A percentile compares a stretch with the other conserved stretches of the same genome.
phyloP scores from a whole-genome alignment of 768 basidiomycete genomes.

The Boletus huronensis region DNA sequence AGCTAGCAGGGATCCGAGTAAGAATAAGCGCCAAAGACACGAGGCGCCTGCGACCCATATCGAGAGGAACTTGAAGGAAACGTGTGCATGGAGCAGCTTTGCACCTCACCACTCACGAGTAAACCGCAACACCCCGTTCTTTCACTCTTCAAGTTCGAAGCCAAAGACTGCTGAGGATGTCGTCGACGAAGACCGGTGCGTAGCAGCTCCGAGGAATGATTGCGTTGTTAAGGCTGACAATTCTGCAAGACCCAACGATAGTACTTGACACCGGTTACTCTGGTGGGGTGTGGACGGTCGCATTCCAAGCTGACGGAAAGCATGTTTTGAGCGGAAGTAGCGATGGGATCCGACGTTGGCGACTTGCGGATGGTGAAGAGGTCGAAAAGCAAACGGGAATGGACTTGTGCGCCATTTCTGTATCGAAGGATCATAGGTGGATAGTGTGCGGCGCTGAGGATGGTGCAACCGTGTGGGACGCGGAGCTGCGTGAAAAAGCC shows the following conservation, averaged over 20 bases:
- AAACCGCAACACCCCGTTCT: neutral
- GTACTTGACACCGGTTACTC: neutral
- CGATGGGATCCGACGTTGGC: neutral
- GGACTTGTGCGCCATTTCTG: neutral
- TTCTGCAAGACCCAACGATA: neutral
- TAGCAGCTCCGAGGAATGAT: neutral
- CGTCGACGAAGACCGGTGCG: neutral
- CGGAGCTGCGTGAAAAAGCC: neutral
- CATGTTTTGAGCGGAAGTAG: neutral
- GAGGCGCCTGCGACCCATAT: neutral
- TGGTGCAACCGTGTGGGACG: neutral
- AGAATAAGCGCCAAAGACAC: neutral
- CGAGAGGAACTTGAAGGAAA: no score
- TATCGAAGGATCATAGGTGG: neutral
- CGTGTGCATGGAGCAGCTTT: no score
- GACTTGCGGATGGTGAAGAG: neutral
- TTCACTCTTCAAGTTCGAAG: neutral
- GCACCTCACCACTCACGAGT: neutral
- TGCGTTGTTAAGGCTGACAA: neutral
- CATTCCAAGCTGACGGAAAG: conserved; percentile 1
- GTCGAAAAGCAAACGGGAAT: neutral
- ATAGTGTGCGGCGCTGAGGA: neutral
- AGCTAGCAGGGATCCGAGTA: neutral
- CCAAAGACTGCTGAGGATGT: neutral
- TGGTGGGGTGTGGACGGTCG: neutral